These are phyloP conservation scores for Plantago major DNA, from an alignment of 257 asterid genomes.

Conservation along the genomic window DNA sequence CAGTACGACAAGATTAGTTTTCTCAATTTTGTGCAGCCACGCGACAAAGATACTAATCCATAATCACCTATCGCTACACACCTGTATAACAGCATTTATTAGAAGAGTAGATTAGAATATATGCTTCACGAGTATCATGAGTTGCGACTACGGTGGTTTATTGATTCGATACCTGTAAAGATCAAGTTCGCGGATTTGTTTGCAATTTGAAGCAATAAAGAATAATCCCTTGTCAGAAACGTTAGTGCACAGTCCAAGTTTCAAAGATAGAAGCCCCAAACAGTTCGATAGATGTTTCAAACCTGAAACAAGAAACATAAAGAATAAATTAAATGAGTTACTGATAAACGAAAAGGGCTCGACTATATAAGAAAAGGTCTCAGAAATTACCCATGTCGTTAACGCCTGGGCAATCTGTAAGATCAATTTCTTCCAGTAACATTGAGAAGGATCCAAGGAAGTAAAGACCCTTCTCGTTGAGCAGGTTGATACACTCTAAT, in stretches of 20 bases:
- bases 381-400: slow-evolving; percentile 47
- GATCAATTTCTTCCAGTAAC: slow-evolving; percentile 65
- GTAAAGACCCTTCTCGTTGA: slow-evolving; percentile 49
- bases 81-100: slow-evolving; percentile 32
- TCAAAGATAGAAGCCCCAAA: slow-evolving; percentile 45
- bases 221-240: slow-evolving; percentile 61
- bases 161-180: slow-evolving; percentile 46
- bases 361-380: neutral
- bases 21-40: slow-evolving; percentile 54
- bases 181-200: slow-evolving; percentile 53
- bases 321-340: neutral
- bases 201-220: slow-evolving; percentile 51
- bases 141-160: neutral
- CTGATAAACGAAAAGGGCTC: neutral
- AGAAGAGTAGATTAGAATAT: neutral
- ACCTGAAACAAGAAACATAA: slow-evolving; percentile 35
- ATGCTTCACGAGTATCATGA: neutral
- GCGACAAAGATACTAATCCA: slow-evolving; percentile 49
- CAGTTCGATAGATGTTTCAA: slow-evolving; percentile 54
- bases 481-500: slow-evolving; percentile 68
- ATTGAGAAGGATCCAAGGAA: slow-evolving; percentile 47
- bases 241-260: slow-evolving; percentile 60
- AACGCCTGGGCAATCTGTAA: slow-evolving; percentile 68
- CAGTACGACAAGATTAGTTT: slow-evolving; percentile 64
- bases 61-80: slow-evolving; percentile 56